Evolutionary conservation across 257 asterid species (phyloP).

Genomic region (Fraxinus americana): DNA sequence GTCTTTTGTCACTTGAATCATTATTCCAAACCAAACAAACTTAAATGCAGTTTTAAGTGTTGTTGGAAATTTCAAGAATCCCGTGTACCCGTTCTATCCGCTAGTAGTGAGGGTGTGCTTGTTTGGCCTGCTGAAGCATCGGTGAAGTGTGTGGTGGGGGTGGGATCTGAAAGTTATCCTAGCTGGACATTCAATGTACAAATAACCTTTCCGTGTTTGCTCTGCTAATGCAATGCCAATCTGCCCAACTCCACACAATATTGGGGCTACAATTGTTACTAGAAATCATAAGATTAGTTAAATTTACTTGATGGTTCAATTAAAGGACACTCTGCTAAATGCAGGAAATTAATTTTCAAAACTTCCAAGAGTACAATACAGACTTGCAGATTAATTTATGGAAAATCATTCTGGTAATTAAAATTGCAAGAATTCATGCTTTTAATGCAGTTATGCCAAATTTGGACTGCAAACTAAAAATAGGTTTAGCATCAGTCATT

Average conservation of each 20-base stretch:
- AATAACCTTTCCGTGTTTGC: not conserved
- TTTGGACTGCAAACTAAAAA: not conserved
- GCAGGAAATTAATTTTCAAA: not conserved
- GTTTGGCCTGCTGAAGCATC: conserved; percentile 14
- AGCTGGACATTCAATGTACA: not conserved
- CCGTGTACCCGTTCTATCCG: not conserved
- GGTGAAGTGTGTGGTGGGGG: not conserved
- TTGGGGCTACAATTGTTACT: not conserved
- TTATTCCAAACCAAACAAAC: not conserved
- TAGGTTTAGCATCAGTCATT: not conserved
- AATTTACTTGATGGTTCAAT: not conserved
- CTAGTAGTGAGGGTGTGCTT: conserved; percentile 15
- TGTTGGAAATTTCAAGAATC: not conserved
- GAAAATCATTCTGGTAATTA: not conserved
- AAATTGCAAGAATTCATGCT: not conserved
- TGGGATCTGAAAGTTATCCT: no score
- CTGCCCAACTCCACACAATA: no score
- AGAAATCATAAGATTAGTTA: not conserved
- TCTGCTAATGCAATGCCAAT: not conserved
- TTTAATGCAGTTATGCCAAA: not conserved
- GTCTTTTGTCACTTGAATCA: not conserved
- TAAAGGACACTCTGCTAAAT: not conserved
- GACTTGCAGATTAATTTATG: not conserved
- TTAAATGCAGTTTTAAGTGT: not conserved
- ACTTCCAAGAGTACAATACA: not conserved